Evolutionary conservation across 2,329 filamentous ascomycete genomes (phyloP).

Genomic region (Trichoderma harzianum): DNA sequence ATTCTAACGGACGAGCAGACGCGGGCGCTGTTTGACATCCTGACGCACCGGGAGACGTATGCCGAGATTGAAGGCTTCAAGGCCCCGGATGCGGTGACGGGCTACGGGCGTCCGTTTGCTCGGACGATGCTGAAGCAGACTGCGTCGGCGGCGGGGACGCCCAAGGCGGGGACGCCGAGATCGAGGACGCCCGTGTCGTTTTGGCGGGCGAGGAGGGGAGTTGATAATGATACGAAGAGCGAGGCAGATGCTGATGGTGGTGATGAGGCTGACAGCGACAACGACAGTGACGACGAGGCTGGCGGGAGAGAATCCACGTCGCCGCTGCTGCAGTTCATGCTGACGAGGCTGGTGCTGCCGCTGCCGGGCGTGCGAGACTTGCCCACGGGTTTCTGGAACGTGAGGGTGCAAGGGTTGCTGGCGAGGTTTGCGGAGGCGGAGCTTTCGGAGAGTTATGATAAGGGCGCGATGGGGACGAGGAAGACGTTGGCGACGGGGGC

Average conservation of each 20-base stretch:
- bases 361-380: slow-evolving; percentile 66
- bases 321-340: slow-evolving; percentile 66
- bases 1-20: slow-evolving; percentile 40
- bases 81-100: slow-evolving; percentile 57
- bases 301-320: slow-evolving; percentile 42
- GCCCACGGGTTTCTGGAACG: slow-evolving; percentile 61
- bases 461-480: slow-evolving; percentile 68
- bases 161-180: slow-evolving; percentile 28
- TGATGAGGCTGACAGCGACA: slow-evolving; percentile 28
- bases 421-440: slow-evolving; percentile 62
- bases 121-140: slow-evolving; percentile 17
- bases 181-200: slow-evolving; percentile 26
- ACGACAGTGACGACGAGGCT: slow-evolving; percentile 25
- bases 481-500: slow-evolving; percentile 72
- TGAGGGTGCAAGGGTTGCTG: slow-evolving; percentile 58
- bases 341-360: slow-evolving; percentile 61
- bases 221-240: slow-evolving; percentile 18
- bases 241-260: slow-evolving; percentile 34
- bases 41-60: slow-evolving; percentile 58
- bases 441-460: slow-evolving; percentile 78
- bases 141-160: slow-evolving; percentile 21
- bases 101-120: slow-evolving; percentile 69
- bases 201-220: slow-evolving; percentile 4
- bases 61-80: slow-evolving; percentile 72
- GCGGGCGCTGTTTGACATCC: slow-evolving; percentile 56